These are phyloP conservation scores for Ophiognomonia clavigignenti-juglandacearum DNA, from an alignment of 2,329 filamentous ascomycete genomes.

Conservation along the genomic window DNA sequence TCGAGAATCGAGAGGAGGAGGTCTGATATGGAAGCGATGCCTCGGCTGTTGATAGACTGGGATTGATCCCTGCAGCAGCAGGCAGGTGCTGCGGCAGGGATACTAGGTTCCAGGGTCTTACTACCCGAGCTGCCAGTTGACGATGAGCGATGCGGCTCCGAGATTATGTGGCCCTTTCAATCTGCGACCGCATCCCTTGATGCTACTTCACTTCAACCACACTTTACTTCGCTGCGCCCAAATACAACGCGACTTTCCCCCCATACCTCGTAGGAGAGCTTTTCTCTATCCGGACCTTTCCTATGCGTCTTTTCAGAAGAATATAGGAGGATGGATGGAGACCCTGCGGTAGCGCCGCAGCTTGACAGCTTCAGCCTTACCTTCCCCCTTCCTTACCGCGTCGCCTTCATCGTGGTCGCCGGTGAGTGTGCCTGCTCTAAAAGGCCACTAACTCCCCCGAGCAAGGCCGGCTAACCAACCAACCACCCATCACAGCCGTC, in stretches of 20 bases:
- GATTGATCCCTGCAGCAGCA: not conserved
- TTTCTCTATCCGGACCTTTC: not conserved
- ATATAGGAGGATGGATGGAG: constrained; percentile 58
- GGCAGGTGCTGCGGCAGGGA: not conserved
- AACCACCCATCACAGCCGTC: constrained; percentile 53
- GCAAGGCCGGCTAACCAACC: not conserved
- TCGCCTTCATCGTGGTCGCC: constrained; percentile 78
- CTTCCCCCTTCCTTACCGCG: constrained; percentile 84
- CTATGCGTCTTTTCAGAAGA: constrained; percentile 9
- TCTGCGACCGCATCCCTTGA: not conserved
- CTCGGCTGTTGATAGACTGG: constrained; percentile 5
- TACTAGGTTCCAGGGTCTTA: not conserved
- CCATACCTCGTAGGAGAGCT: not conserved
- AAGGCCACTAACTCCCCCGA: too few relatives aligned
- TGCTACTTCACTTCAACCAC: not conserved
- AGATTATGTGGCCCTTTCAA: not conserved
- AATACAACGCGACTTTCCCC: not conserved
- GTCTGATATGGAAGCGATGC: not conserved
- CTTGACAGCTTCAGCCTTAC: constrained; percentile 84
- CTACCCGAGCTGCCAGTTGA: too few relatives aligned
- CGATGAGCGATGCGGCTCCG: not conserved
- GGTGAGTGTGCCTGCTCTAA: constrained; percentile 54
- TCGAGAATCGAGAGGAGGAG: not conserved
- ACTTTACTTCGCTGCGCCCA: not conserved
- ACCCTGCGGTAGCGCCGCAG: constrained; percentile 62